phyloP scores from a whole-genome alignment of 139 green algal genomes.

The Chlorella sp. region DNA sequence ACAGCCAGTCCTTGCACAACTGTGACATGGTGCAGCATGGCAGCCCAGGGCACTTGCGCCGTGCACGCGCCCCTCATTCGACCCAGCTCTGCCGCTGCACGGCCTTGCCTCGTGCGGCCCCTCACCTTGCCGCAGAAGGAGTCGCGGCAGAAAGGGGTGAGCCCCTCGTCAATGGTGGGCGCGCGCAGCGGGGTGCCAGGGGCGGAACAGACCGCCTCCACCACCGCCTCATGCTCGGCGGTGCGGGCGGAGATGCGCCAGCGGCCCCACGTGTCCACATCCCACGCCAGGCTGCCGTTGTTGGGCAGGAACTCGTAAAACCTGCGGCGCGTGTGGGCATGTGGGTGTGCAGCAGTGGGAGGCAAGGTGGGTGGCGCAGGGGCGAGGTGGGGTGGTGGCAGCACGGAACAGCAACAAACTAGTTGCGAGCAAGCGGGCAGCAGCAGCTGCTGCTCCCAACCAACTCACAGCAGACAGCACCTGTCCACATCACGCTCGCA shows the following conservation, averaged over 20 bases:
- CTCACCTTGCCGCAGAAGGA: slow-evolving; percentile 83
- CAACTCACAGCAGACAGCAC: neutral
- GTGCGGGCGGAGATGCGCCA: slow-evolving; percentile 51
- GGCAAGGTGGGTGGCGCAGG: too few relatives aligned
- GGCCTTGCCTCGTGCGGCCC: neutral
- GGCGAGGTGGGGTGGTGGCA: neutral
- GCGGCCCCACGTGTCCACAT: slow-evolving; percentile 88
- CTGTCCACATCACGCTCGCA: neutral
- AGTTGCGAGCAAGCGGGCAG: neutral
- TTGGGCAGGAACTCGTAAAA: slow-evolving; percentile 95
- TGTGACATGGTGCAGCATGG: too few relatives aligned
- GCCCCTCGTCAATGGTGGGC: slow-evolving; percentile 80
- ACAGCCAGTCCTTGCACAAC: too few relatives aligned
- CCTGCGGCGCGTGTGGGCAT: slow-evolving; percentile 57
- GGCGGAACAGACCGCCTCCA: slow-evolving; percentile 69
- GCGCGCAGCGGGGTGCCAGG: slow-evolving; percentile 72
- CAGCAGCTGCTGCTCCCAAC: neutral
- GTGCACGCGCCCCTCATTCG: too few relatives aligned
- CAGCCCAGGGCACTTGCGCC: too few relatives aligned
- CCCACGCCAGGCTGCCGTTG: slow-evolving; percentile 79
- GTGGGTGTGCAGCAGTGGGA: neutral
- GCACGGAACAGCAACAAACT: neutral
- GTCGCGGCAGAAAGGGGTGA: slow-evolving; percentile 89
- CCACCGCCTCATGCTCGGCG: slow-evolving; percentile 75
- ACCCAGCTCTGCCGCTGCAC: neutral